Base-by-base conservation (phyloP, 768 basidiomycete genomes). In the Mycena rosella region DNA sequence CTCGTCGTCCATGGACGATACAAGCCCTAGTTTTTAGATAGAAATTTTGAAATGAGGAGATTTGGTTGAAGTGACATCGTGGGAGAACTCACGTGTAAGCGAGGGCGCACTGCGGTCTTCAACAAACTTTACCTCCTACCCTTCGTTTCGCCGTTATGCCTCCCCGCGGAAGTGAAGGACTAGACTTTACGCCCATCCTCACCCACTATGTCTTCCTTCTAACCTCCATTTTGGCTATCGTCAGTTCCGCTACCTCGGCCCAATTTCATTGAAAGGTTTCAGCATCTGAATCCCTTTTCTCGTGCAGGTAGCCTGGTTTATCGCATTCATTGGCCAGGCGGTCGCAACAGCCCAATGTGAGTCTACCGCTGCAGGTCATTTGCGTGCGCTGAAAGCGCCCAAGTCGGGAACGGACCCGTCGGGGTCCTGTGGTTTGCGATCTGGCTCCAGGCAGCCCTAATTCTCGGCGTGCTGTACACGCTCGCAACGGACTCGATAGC, bases 401-500 rank as follows among this genome's bases (percentile, higher is more conserved):
- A 59, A 73, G 84, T 79, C 67, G 77, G 78, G 74, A 83, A 87
- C 65, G 78, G 73, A 18, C 72, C 76, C 30, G 90, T 91, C 54
- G 89, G 90, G 34, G 81, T 84, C 0, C 82, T 90, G 32, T 96
- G 95, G 95, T 96, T 96, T 80, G 90, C 87, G 69, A 93, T 95
- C 72, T 92, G 90, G 79, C 88, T 95, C 29, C 87, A 94, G 73
- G 82, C 90, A 30, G 87, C 87, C 78, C 82, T 94, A 76, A 93
- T 91, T 66, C 77, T 90, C 65, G 91, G 90, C 40, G 88, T 94
- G 69, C 74, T 93, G 57, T 88, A 89, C 76, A 87, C 88, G 59
- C 90, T 98, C 73, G 94, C 95, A 65, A 92, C 89, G 59, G 95
- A 98, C 82, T 89, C 93, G 52, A 90, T 99, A 76, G 91, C 91